Base-by-base conservation (phyloP, 352 stramenopile species). In the Phytophthora agathidicida region DNA sequence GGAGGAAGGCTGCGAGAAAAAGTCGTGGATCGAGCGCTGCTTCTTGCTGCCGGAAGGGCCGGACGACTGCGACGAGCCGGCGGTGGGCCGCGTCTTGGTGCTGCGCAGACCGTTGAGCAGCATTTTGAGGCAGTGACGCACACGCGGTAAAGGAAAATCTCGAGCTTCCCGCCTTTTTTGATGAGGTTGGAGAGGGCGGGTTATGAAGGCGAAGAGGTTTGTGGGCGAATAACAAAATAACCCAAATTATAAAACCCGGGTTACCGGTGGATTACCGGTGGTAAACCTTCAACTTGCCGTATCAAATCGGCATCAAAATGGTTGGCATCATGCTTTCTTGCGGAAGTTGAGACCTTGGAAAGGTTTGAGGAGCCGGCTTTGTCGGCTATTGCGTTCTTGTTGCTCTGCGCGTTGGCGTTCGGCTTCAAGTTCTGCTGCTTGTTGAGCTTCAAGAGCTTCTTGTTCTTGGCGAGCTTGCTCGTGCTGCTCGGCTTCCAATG, bases 11-110 rank as follows among this genome's bases (percentile, higher is more conserved):
- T 88, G 77, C 3, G 75, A 73, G 58, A 95, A 95, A 54, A 93
- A 95, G 49, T 95, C 86, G 65, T 91, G 82, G 55, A 95, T 89
- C 9, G 83, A 93, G 23, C 86, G 83, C 69, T 95, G 86, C 59
- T 91, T 93, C 72, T 91, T 91, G 53, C 49, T 47, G 4, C 42
- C n/a, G 23, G 60, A 57, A 8, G 55, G 31, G 11, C 39, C 48
- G 20, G 37, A 49, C 19, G 38, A 19, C 31, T 59, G 49, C 13
- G 55, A 56, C 42, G 37, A 50, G 47, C 50, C 28, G 22, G 32
- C 57, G 35, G 42, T 44, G 24, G 33, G 31, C 45, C 58, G 65
- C 22, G 65, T 27, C 60, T 83, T 83, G n/a, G n/a, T n/a, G 46
- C 24, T 75, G 11, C 71, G 74, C 44, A 78, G 52, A 20, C 66